These are phyloP conservation scores for Hypomontagnella submonticulosa DNA, from an alignment of 495 filamentous ascomycete species.

Conservation along the genomic window DNA sequence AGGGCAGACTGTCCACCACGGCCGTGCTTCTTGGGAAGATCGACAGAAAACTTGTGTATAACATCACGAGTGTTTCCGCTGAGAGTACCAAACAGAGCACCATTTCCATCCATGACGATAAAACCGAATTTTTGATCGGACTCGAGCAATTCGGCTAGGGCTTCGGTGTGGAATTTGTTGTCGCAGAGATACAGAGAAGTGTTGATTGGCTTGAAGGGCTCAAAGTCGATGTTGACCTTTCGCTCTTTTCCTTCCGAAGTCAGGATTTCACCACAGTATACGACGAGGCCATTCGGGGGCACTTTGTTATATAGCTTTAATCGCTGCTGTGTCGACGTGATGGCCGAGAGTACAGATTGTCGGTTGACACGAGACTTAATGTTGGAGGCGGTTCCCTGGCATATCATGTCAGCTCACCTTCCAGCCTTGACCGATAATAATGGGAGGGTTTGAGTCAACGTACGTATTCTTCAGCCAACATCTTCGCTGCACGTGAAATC, in stretches of 20 bases:
- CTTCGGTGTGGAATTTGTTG: conserved; percentile 99
- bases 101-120: conserved; percentile 99
- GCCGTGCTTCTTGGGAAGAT: conserved; percentile 98
- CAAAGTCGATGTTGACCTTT: conserved; percentile 99
- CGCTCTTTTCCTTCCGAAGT: conserved; percentile 97
- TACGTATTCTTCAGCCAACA: conserved; percentile 99
- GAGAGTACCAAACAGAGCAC: conserved; percentile 93
- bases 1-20: conserved; percentile 99
- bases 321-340: conserved; percentile 98
- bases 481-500: conserved; percentile 94
- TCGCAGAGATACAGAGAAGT: conserved; percentile 98
- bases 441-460: conserved; percentile 47
- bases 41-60: conserved; percentile 96
- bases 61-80: conserved; percentile 97
- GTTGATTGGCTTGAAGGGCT: conserved; percentile 99
- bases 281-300: conserved; percentile 94
- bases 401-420: conserved; percentile 43
- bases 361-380: conserved; percentile 99
- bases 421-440: background rate
- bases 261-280: conserved; percentile 99
- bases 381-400: conserved; percentile 95
- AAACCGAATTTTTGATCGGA: conserved; percentile 99
- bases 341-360: conserved; percentile 95
- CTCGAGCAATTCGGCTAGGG: conserved; percentile 93
- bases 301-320: conserved; percentile 99